Evolutionary conservation across 257 asterid genomes (phyloP).

Genomic region (Petrea volubilis): DNA sequence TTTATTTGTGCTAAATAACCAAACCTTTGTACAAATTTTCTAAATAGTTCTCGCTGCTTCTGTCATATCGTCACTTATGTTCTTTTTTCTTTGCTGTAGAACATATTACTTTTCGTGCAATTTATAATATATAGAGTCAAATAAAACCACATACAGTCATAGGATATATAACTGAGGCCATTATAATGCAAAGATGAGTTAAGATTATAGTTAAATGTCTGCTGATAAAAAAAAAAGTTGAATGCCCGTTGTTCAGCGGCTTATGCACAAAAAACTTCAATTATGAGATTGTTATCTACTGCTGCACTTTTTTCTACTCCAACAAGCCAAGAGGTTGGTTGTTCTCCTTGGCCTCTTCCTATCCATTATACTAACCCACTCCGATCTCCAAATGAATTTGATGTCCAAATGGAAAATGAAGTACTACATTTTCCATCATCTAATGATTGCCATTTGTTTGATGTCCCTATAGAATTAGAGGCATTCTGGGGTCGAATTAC

Average conservation of each 20-base stretch:
- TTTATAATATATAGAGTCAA: no score
- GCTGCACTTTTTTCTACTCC: not conserved
- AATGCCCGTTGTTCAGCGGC: not conserved
- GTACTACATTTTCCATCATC: not conserved
- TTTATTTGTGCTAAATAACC: no score
- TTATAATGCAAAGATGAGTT: not conserved
- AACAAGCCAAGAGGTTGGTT: not conserved
- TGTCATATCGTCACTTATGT: no score
- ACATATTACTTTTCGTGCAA: no score
- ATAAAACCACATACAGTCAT: not conserved
- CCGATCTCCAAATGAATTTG: not conserved
- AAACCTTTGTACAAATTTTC: no score
- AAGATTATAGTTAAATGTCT: not conserved
- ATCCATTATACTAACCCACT: not conserved
- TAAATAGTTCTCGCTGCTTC: no score
- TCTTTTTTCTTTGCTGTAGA: no score
- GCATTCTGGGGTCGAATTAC: not conserved
- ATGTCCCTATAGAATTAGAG: not conserved
- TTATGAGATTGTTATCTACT: no score
- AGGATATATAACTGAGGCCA: not conserved
- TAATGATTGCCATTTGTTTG: not conserved
- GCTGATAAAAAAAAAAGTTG: not conserved
- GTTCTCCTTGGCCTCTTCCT: not conserved
- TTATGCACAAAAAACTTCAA: not conserved
- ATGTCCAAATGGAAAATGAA: not conserved